Percentiles rank a stretch among this genome's conserved stretches.
phyloP scores from a whole-genome alignment of 2,329 filamentous ascomycete species.

The Seiridium cupressi region DNA sequence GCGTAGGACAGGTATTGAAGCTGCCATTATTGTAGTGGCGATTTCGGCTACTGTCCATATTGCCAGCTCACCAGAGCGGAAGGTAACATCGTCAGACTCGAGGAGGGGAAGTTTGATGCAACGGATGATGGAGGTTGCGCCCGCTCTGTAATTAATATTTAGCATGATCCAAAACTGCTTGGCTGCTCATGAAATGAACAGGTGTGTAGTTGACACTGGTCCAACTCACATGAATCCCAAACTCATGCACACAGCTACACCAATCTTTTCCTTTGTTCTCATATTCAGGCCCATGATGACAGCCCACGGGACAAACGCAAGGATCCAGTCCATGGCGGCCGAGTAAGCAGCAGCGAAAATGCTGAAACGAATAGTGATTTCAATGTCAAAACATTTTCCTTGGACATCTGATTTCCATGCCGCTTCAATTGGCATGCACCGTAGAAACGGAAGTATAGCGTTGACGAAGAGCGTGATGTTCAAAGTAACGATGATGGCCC shows the following conservation, averaged over 20 bases:
- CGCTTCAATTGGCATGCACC: conserved; percentile 13
- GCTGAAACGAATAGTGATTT: conserved; percentile 16
- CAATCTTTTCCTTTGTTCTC: conserved; percentile 33
- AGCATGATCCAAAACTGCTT: background rate
- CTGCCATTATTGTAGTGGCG: conserved; percentile 32
- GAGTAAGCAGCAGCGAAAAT: conserved; percentile 22
- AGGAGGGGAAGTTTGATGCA: conserved; percentile 14
- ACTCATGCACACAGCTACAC: conserved; percentile 33
- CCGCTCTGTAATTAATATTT: conserved; percentile 11
- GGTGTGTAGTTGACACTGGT: background rate
- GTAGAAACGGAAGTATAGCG: conserved; percentile 20
- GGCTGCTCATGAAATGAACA: background rate
- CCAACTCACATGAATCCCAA: conserved; percentile 28
- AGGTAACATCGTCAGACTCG: conserved; percentile 10
- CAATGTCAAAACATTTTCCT: conserved; percentile 16
- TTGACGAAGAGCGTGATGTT: conserved; percentile 21
- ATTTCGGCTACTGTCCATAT: conserved; percentile 29
- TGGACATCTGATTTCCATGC: conserved; percentile 9
- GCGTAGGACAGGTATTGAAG: conserved; percentile 21
- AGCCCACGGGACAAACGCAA: conserved; percentile 35
- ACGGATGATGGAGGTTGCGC: conserved; percentile 14
- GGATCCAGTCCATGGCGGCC: conserved; percentile 32
- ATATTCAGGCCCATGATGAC: conserved; percentile 34
- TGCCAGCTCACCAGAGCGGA: conserved; percentile 15
- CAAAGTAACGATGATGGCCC: conserved; percentile 29